A percentile compares a stretch with the other conserved stretches of the same genome.
These are phyloP conservation scores for Alternaria conjuncta DNA, from an alignment of 2,329 filamentous ascomycete genomes.

Conservation along the genomic window DNA sequence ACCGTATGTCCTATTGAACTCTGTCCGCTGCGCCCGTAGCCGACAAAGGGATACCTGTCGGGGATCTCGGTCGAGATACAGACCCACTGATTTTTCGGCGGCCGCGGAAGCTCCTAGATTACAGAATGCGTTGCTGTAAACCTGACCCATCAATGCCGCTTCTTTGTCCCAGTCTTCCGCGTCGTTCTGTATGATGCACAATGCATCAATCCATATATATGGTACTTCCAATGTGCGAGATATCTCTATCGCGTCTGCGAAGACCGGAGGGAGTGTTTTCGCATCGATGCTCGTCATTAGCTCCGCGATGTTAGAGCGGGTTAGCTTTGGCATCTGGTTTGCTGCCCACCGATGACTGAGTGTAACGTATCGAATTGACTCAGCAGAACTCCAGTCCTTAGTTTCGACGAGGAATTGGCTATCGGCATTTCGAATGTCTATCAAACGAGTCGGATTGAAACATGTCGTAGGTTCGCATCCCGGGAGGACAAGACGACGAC, in stretches of 20 bases:
- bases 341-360: background rate
- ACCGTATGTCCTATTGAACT: background rate
- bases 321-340: background rate
- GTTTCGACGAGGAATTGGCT: background rate
- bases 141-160: background rate
- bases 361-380: background rate
- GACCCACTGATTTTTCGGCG: background rate
- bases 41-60: background rate
- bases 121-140: background rate
- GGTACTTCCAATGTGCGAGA: background rate
- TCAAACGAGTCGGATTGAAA: background rate
- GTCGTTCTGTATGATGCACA: background rate
- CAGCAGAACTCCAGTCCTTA: background rate
- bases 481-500: background rate
- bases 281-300: background rate
- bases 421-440: background rate
- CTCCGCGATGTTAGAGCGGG: background rate
- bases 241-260: background rate
- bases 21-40: background rate
- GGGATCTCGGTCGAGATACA: background rate
- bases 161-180: background rate
- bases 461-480: background rate
- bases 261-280: background rate
- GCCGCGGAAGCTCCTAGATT: background rate
- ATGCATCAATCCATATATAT: background rate